Conservation (phyloP, 768 basidiomycete genomes). For the Psilocybe tampanensis region DNA sequence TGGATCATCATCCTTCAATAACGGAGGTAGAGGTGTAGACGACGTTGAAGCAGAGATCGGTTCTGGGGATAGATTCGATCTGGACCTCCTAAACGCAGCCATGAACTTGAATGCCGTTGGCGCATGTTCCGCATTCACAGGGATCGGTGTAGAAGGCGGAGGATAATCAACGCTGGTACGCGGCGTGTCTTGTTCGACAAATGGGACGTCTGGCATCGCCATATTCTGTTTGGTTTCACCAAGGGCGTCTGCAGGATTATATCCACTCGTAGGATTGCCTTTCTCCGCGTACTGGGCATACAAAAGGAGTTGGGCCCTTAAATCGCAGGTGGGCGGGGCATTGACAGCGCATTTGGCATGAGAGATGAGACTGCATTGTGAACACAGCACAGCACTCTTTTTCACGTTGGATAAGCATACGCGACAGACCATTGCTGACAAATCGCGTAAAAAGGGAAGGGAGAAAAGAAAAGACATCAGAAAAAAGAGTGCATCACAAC, state of each 20-base stretch:
- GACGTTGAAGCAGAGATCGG: slow-evolving; percentile 33
- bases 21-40: slow-evolving; percentile 26
- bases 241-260: slow-evolving; percentile 53
- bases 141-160: slow-evolving; percentile 29
- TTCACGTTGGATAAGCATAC: slow-evolving; percentile 82
- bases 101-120: slow-evolving; percentile 69
- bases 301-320: slow-evolving; percentile 76
- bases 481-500: background rate
- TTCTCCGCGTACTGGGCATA: slow-evolving; percentile 81
- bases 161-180: slow-evolving; percentile 51
- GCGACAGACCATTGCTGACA: slow-evolving; percentile 82
- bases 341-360: slow-evolving; percentile 77
- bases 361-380: slow-evolving; percentile 86
- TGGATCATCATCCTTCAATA: slow-evolving; percentile 30
- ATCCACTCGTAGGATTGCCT: slow-evolving; percentile 54
- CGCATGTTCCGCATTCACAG: slow-evolving; percentile 37
- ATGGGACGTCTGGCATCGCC: slow-evolving; percentile 61
- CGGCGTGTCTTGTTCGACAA: slow-evolving; percentile 46
- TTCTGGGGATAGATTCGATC: slow-evolving; percentile 56
- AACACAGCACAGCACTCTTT: slow-evolving; percentile 86
- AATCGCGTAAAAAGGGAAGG: slow-evolving; percentile 11
- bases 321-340: slow-evolving; percentile 80
- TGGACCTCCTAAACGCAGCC: slow-evolving; percentile 64
- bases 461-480: background rate
- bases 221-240: slow-evolving; percentile 41